Evolutionary conservation across 2,329 filamentous ascomycete species (phyloP).

Genomic region (Ambrosiella xylebori): DNA sequence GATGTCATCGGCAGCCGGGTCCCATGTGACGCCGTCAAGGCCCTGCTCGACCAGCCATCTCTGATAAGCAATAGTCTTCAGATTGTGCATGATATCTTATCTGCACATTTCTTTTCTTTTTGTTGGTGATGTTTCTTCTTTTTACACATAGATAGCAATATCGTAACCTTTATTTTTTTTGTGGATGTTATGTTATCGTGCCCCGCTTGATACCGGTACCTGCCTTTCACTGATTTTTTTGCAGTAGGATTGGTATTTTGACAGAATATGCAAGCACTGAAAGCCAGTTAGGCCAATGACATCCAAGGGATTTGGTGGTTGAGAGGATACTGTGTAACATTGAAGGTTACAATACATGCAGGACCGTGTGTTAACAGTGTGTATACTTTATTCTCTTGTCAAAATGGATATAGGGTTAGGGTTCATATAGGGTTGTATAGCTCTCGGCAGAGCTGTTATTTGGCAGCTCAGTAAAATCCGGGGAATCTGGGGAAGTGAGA

Average conservation of each 20-base stretch:
- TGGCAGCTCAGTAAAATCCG: too few species aligned
- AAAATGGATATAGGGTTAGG: neutral
- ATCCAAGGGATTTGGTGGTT: neutral
- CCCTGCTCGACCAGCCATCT: neutral
- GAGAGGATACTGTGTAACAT: neutral
- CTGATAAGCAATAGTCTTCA: neutral
- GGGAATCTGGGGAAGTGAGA: neutral
- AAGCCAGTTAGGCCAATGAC: conserved; percentile 2
- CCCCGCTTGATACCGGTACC: neutral
- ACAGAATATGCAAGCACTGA: conserved; percentile 5
- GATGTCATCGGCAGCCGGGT: neutral
- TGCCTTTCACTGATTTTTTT: neutral
- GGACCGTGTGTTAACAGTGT: neutral
- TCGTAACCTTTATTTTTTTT: neutral
- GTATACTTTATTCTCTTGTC: neutral
- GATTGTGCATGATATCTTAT: neutral
- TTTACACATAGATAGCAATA: neutral
- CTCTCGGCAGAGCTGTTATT: too few species aligned
- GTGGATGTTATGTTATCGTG: neutral
- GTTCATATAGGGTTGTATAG: neutral
- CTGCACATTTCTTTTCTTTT: neutral
- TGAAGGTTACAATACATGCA: neutral
- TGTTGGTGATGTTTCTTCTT: conserved; percentile 41
- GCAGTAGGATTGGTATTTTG: neutral
- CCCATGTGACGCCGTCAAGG: neutral